These are phyloP conservation scores for Diaporthe destruens DNA, from an alignment of 2,329 filamentous ascomycete genomes.

Conservation along the genomic window DNA sequence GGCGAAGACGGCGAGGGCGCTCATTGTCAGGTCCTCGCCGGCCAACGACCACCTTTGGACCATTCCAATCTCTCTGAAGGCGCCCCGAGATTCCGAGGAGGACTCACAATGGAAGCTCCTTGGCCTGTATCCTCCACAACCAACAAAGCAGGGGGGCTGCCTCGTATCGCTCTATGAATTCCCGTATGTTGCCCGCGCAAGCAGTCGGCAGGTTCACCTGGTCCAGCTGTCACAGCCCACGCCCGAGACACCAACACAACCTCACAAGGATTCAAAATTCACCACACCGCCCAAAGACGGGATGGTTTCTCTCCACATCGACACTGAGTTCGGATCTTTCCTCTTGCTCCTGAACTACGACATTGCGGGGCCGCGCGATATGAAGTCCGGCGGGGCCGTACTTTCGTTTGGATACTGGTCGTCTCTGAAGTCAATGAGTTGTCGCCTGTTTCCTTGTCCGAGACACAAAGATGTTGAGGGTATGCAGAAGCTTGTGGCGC, in stretches of 20 bases:
- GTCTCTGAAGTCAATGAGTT: not conserved
- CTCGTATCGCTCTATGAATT: conserved; percentile 27
- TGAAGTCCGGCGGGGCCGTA: not conserved
- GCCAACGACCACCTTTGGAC: conserved; percentile 16
- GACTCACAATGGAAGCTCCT: not conserved
- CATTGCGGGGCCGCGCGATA: not conserved
- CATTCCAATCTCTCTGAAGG: conserved; percentile 1
- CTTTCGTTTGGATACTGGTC: conserved; percentile 21
- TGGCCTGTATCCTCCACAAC: conserved; percentile 5
- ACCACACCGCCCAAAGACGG: conserved; percentile 7
- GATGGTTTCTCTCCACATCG: conserved; percentile 12
- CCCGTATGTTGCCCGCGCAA: conserved; percentile 22
- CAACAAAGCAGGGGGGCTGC: conserved; percentile 10
- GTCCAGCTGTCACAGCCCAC: not conserved
- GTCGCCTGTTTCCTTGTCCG: conserved; percentile 1
- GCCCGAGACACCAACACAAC: conserved; percentile 1
- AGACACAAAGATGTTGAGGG: not conserved
- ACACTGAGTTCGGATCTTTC: not conserved
- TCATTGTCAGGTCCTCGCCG: conserved; percentile 12
- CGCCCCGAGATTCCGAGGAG: not conserved
- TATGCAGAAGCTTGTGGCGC: conserved; percentile 9
- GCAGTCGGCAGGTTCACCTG: conserved; percentile 17
- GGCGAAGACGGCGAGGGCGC: conserved; percentile 6
- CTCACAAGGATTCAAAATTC: not conserved
- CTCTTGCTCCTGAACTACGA: conserved; percentile 3